Percentiles rank a stretch among this genome's conserved stretches.
Evolutionary conservation across 805 yeast genomes (phyloP).

Genomic region (Wickerhamomyces chaumierensis): DNA sequence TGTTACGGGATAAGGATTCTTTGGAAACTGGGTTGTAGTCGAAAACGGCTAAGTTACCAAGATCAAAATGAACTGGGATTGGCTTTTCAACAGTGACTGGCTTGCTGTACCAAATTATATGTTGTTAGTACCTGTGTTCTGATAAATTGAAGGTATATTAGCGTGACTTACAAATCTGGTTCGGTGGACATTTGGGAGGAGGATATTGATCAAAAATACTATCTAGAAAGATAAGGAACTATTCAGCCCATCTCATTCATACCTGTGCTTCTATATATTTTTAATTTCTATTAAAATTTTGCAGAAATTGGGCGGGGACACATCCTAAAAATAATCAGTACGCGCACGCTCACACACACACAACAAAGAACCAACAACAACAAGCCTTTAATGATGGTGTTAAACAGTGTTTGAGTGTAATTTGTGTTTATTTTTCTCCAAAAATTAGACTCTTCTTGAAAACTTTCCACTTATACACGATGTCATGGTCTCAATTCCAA

Average conservation of each 20-base stretch:
- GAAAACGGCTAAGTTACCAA: constrained; percentile 84
- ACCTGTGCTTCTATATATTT: too few species aligned
- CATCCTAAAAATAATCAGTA: too few species aligned
- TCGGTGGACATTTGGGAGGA: not conserved
- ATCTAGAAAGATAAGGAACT: too few species aligned
- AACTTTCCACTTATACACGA: constrained; percentile 1
- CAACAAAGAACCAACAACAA: not conserved
- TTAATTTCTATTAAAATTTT: too few species aligned
- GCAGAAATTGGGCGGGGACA: too few species aligned
- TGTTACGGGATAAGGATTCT: constrained; percentile 36
- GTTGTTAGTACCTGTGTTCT: too few species aligned
- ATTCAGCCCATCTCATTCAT: not conserved
- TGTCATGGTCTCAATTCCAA: constrained; percentile 71
- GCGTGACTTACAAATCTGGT: not conserved
- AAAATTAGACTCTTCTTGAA: not conserved
- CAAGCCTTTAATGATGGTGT: too few species aligned
- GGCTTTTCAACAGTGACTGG: constrained; percentile 57
- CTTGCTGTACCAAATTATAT: not conserved
- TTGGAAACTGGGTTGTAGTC: constrained; percentile 81
- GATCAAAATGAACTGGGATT: constrained; percentile 79
- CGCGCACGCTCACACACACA: too few species aligned
- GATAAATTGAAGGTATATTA: too few species aligned
- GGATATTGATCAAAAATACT: too few species aligned
- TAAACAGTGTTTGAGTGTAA: too few species aligned
- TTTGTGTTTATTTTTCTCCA: too few species aligned